phyloP scores from a whole-genome alignment of 176 grass and related monocot species.

The Phoenix roebelenii region DNA sequence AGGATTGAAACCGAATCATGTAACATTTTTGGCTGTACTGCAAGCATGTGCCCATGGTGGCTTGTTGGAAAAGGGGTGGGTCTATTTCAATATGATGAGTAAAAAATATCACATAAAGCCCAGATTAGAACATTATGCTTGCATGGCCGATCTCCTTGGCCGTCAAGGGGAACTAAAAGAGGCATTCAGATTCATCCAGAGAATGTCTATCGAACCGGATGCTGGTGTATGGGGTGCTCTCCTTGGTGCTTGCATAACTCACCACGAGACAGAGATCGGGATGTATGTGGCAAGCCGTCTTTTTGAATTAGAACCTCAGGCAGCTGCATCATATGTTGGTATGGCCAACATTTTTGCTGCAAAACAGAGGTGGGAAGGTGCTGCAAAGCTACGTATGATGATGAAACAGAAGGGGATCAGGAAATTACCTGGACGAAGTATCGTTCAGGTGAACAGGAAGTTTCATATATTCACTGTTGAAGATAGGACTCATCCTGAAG shows the following conservation, averaged over 20 bases:
- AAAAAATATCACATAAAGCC: not conserved
- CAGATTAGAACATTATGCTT: constrained; percentile 3
- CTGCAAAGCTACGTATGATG: not conserved
- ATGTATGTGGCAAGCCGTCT: not conserved
- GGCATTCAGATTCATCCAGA: not conserved
- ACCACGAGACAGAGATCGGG: not conserved
- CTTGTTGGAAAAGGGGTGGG: not conserved
- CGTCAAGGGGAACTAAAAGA: not conserved
- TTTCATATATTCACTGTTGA: constrained; percentile 1
- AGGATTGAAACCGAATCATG: not conserved
- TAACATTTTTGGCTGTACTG: constrained; percentile 3
- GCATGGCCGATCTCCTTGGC: constrained; percentile 3
- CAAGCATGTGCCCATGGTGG: constrained; percentile 2
- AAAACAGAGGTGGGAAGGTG: constrained; percentile 4
- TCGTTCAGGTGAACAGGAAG: not conserved
- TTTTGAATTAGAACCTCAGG: constrained; percentile 1
- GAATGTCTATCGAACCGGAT: too few relatives aligned
- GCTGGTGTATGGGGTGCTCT: constrained; percentile 1
- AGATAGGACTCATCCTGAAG: constrained; percentile 4
- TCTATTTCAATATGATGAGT: constrained; percentile 1
- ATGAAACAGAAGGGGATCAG: constrained; percentile 7
- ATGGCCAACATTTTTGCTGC: constrained; percentile 10
- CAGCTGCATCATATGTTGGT: constrained; percentile 2
- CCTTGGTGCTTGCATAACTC: constrained; percentile 1
- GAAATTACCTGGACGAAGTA: not conserved